Base-by-base conservation (phyloP, 2,329 filamentous ascomycete species). In the Pseudopyricularia cyperi region DNA sequence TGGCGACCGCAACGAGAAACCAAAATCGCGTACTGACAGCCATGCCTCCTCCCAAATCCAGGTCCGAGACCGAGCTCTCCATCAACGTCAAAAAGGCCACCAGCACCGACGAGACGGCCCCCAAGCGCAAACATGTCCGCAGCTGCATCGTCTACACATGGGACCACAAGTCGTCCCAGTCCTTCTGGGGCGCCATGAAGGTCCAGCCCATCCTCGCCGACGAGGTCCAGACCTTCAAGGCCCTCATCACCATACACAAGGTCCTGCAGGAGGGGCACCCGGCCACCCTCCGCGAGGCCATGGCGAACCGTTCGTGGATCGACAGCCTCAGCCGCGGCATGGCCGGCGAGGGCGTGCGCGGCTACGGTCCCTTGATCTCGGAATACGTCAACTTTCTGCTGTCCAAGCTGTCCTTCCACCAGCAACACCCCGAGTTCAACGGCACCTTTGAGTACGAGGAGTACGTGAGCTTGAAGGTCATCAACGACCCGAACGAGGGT, bases 361-460 rank as follows among this genome's bases (percentile, higher is more conserved):
- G 89, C 67, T 98, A 98, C 68, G 87, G 82, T 15, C 89, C 89
- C 22, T 72, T 98, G 63, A 97, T 98, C 63, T 82, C 87, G 59
- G 93, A 98, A 79, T 98, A 98, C 67, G 90, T 97, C 60, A 90
- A 87, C 69, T 98, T 90, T 70, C 77, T 98, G 39, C 80, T 96
- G 55, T 87, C 91, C 49, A 98, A 98, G 72, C 77, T 98, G 54
- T 82, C 82, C n/a, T 98, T 98, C 70, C 93, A 98, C 70, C 83
- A 93, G 56, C 87, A 95, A 59, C 93, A 98, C 65, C 88, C 89
- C 17, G 91, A 97, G 67, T 98, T 98, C 74, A 98, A 98, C 68
- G 93, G 91, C 55, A 89, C 91, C 1, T 98, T 98, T 63, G 93
- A 98, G 66, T 98, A 98, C 65, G 91, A 97, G 71, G 93, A 98